Percentiles rank a stretch among this genome's conserved stretches.
phyloP scores from a whole-genome alignment of 352 stramenopile species.

The Phytophthora cactorum region DNA sequence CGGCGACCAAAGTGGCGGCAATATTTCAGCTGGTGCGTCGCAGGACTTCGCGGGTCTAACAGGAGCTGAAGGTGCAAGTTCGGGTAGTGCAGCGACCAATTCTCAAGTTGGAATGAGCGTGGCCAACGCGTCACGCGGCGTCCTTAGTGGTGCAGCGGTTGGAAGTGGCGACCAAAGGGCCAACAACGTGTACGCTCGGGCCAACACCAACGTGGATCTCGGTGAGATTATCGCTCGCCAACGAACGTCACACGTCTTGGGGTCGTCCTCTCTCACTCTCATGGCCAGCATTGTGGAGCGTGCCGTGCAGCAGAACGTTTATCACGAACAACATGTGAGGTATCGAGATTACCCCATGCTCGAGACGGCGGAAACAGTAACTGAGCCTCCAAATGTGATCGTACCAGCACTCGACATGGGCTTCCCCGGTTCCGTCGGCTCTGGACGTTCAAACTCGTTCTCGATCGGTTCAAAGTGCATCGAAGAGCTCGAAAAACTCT shows the following conservation, averaged over 20 bases:
- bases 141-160: conserved; percentile 44
- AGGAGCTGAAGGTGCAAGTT: conserved; percentile 34
- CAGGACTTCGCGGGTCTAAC: conserved; percentile 44
- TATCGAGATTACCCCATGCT: conserved; percentile 84
- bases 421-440: conserved; percentile 19
- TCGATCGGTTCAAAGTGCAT: conserved; percentile 7
- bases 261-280: conserved; percentile 59
- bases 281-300: conserved; percentile 80
- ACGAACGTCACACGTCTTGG: conserved; percentile 68
- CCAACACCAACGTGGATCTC: conserved; percentile 79
- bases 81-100: conserved; percentile 41
- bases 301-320: conserved; percentile 90
- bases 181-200: conserved; percentile 64
- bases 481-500: conserved; percentile 70
- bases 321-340: conserved; percentile 81
- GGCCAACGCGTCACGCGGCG: conserved; percentile 47
- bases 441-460: conserved; percentile 4
- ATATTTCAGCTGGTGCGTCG: conserved; percentile 56
- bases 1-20: conserved; percentile 50
- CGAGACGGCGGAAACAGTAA: conserved; percentile 9
- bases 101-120: conserved; percentile 53
- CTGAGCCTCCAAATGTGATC: conserved; percentile 12
- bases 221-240: conserved; percentile 76
- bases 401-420: conserved; percentile 22
- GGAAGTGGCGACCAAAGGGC: conserved; percentile 53